Evolutionary conservation across 306 rosid species (phyloP).

Genomic region (Dryas drummondii): DNA sequence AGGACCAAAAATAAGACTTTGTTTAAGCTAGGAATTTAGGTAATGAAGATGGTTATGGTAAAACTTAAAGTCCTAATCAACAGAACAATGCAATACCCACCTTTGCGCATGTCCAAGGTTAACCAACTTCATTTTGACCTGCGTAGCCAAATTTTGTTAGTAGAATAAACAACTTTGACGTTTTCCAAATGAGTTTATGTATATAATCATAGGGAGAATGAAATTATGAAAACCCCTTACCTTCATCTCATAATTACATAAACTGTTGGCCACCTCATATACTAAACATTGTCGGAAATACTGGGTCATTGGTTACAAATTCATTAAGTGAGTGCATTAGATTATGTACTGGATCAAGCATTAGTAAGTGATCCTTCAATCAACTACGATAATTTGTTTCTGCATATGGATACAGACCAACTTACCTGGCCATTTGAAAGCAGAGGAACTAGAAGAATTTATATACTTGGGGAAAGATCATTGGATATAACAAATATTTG

Average conservation of each 20-base stretch:
- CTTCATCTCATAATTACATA: conserved; percentile 6
- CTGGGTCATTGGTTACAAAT: background rate
- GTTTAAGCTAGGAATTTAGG: background rate
- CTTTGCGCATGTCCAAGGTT: conserved; percentile 89
- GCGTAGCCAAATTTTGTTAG: conserved; percentile 37
- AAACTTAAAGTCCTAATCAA: conserved; percentile 15
- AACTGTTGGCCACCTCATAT: conserved; percentile 10
- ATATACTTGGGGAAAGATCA: background rate
- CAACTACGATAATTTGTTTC: background rate
- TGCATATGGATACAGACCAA: background rate
- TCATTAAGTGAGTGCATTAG: background rate
- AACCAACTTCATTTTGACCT: conserved; percentile 85
- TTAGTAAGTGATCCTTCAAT: background rate
- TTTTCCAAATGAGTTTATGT: background rate
- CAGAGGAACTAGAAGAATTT: background rate
- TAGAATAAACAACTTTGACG: conserved; percentile 8
- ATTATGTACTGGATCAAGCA: background rate
- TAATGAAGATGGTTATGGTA: background rate
- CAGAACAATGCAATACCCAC: conserved; percentile 44
- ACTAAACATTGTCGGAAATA: too few relatives aligned
- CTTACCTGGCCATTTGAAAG: background rate
- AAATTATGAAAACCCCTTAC: background rate
- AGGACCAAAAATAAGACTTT: background rate
- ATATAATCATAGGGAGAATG: background rate
- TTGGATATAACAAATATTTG: background rate